Base-by-base conservation (phyloP, 805 yeast species). In the Candida nemodendra region DNA sequence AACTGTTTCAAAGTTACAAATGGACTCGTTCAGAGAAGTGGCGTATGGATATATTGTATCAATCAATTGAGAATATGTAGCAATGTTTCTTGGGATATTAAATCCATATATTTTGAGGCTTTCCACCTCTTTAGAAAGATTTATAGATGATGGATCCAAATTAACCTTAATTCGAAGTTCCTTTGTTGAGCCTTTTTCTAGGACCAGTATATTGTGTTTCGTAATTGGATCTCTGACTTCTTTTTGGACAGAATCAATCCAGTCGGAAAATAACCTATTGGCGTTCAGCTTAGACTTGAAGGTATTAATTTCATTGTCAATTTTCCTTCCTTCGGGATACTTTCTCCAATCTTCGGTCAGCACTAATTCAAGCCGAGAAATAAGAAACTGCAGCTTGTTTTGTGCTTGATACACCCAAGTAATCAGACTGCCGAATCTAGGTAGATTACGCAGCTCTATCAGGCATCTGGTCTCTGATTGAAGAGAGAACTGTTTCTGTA, bases 301-400 rank as follows among this genome's bases (percentile, higher is more conserved):
- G 0, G 64, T 57, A 2, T 56, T 48, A 17, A 76, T 68, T 42
- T 78, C 85, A 2, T 65, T 56, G 9, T 72, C 64, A 1, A 91
- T 72, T 43, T 72, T 75, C 36, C 70, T 72, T 0, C 96, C 96
- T 36, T 81, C 88, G 2, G 81, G 73, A 41, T 76, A 78, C 8
- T 68, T 61, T 15, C 57, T 62, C 90, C 90, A 83, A 6, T 78
- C 77, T 13, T 66, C 53, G 0, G 89, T 85, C 6, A 83, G 60
- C 4, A 81, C 67, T 9, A 68, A 56, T 30, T 74, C 77, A 6
- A 81, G 58, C 21, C 77, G 65, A 4, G 55, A 47, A 22, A 68
- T 50, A n/a, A 79, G 54, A 17, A 60, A 56, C 3, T 61, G 57
- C 3, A 80, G 51, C 33, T 73, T 74, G 18, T 57, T 45, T 24